Evolutionary conservation across 139 green algal species (phyloP).

Genomic region (Coelastrella sp.): DNA sequence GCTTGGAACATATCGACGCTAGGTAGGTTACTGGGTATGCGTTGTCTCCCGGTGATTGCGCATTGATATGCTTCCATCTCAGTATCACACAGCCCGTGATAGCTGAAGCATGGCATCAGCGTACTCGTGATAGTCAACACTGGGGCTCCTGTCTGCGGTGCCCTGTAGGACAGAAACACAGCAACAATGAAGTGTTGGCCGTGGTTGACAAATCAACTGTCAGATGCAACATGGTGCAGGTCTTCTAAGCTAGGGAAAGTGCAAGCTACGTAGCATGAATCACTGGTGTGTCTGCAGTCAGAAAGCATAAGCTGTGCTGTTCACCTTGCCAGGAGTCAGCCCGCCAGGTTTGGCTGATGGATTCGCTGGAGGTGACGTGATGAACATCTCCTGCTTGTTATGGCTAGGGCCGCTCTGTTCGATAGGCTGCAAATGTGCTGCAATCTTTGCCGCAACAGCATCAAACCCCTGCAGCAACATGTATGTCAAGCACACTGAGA

Average conservation of each 20-base stretch:
- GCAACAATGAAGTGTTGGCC: background rate
- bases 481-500: background rate
- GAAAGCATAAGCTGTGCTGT: background rate
- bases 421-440: background rate
- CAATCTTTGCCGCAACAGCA: background rate
- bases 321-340: background rate
- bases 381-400: background rate
- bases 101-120: slow-evolving; percentile 28
- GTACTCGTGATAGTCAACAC: slow-evolving; percentile 7
- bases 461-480: background rate
- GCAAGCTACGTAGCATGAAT: too few relatives aligned
- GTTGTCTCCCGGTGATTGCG: too few relatives aligned
- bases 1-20: too few relatives aligned
- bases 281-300: too few relatives aligned
- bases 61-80: too few relatives aligned
- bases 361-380: background rate
- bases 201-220: too few relatives aligned
- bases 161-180: slow-evolving; percentile 28
- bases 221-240: too few relatives aligned
- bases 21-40: too few relatives aligned
- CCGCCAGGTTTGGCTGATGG: background rate
- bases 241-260: too few relatives aligned
- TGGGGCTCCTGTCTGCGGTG: slow-evolving; percentile 14
- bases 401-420: background rate
- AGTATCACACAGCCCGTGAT: background rate